A percentile compares a stretch with the other conserved stretches of the same genome.
phyloP scores from a whole-genome alignment of 176 grass and related monocot genomes.

The Aegilops speltoides region DNA sequence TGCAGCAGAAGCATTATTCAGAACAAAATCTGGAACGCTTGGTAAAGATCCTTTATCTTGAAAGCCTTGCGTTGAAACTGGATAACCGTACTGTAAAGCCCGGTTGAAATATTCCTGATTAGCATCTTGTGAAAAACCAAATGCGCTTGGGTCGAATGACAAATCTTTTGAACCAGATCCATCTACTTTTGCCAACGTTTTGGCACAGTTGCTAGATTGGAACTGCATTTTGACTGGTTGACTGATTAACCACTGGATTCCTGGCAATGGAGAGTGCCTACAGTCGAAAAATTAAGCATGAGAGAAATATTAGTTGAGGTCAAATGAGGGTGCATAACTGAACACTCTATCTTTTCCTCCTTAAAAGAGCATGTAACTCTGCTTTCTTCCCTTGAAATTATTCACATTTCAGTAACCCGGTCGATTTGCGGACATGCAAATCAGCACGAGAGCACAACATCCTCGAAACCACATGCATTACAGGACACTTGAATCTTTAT shows the following conservation, averaged over 20 bases:
- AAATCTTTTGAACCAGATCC: slow-evolving; percentile 11
- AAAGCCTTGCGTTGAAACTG: slow-evolving; percentile 33
- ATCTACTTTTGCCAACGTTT: slow-evolving; percentile 34
- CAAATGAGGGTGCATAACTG: neutral
- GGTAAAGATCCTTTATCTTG: slow-evolving; percentile 20
- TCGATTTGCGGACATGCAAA: neutral
- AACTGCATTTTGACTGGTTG: slow-evolving; percentile 1
- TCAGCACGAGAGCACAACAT: neutral
- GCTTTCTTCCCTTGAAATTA: neutral
- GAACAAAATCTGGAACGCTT: slow-evolving; percentile 32
- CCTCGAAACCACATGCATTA: slow-evolving; percentile 11
- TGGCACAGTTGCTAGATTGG: neutral
- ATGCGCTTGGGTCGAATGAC: slow-evolving; percentile 7
- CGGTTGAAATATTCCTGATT: slow-evolving; percentile 36
- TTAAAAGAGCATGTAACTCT: neutral
- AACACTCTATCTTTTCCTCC: neutral
- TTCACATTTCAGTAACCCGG: neutral
- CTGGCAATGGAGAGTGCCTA: neutral
- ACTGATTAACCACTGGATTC: neutral
- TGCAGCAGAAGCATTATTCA: slow-evolving; percentile 14
- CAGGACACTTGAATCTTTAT: neutral
- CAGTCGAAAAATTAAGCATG: slow-evolving; percentile 2
- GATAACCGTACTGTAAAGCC: slow-evolving; percentile 36
- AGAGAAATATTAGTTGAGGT: neutral
- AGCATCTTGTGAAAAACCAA: slow-evolving; percentile 38